These are phyloP conservation scores for Nicotiana obtusifolia DNA, from an alignment of 257 asterid species.

Conservation along the genomic window DNA sequence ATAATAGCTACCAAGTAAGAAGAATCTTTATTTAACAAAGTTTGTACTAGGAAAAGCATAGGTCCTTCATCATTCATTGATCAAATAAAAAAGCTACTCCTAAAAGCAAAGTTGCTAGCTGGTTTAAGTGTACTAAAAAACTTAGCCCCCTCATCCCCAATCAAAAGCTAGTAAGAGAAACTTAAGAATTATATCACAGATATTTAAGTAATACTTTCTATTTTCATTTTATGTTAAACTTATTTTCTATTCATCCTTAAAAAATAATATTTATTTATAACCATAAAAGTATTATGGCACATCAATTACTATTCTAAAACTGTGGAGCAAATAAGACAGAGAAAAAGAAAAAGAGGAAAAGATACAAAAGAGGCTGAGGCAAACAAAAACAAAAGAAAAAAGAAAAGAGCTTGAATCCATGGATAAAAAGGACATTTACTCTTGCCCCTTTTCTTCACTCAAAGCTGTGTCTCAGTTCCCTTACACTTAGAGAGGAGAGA, in stretches of 20 bases:
- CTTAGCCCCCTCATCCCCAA: neutral
- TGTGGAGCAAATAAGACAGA: neutral
- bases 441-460: neutral
- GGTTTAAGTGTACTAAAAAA: neutral
- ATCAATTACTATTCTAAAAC: neutral
- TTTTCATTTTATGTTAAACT: neutral
- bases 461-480: neutral
- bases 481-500: no score
- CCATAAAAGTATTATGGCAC: no score
- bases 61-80: neutral
- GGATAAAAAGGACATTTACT: constrained; percentile 4
- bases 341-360: neutral
- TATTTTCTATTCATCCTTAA: neutral
- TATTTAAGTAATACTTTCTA: neutral
- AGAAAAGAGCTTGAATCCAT: neutral
- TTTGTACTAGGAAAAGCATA: neutral
- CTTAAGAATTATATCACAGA: neutral
- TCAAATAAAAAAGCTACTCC: neutral
- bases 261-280: no score
- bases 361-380: neutral
- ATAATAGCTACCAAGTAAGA: neutral
- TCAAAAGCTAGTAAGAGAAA: neutral
- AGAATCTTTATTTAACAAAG: neutral
- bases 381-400: neutral
- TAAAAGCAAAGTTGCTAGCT: neutral